These are phyloP conservation scores for Blastobotrys illinoisensis DNA, from an alignment of 1,139 yeast species.

Conservation along the genomic window DNA sequence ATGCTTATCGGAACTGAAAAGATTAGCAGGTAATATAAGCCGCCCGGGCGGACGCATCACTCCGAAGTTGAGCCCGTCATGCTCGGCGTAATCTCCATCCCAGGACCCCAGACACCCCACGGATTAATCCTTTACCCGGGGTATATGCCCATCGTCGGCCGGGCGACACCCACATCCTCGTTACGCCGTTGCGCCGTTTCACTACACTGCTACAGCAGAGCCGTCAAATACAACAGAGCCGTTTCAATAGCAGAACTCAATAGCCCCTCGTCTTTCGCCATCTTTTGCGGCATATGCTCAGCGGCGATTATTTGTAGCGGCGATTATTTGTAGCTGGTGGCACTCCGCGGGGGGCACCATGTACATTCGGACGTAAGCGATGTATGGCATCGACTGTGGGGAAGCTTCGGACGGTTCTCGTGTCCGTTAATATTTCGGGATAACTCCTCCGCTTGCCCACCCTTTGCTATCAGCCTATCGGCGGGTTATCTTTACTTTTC, in stretches of 20 bases:
- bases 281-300: too few species aligned
- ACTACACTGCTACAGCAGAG: too few species aligned
- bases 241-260: too few species aligned
- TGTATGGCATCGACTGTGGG: not conserved
- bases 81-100: not conserved
- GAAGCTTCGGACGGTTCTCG: not conserved
- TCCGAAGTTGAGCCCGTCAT: not conserved
- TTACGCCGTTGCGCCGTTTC: too few species aligned
- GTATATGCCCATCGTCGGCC: not conserved
- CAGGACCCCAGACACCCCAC: not conserved
- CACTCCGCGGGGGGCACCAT: too few species aligned
- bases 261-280: too few species aligned
- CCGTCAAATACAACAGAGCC: too few species aligned
- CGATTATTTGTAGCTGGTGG: not conserved
- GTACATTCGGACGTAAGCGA: not conserved
- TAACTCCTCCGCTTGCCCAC: not conserved
- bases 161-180: not conserved
- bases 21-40: not conserved
- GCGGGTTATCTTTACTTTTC: not conserved
- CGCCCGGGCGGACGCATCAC: not conserved
- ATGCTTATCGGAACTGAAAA: not conserved
- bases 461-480: not conserved
- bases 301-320: too few species aligned
- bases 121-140: not conserved
- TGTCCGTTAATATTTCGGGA: not conserved